phyloP scores from a whole-genome alignment of 768 basidiomycete genomes.

The Amanita inopinata region DNA sequence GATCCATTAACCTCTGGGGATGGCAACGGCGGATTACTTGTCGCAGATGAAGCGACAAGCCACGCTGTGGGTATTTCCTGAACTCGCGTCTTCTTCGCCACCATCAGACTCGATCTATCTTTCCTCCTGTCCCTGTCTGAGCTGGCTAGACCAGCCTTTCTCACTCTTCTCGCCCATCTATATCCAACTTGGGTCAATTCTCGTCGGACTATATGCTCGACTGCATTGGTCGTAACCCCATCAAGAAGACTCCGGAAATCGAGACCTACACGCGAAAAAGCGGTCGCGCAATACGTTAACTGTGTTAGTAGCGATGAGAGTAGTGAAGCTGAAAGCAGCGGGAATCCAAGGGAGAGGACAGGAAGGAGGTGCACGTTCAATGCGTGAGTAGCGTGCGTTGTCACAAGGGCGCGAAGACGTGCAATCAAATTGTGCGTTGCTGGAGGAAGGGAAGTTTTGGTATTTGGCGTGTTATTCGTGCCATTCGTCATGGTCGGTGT shows the following conservation, averaged over 20 bases:
- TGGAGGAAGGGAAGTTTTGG: conserved; percentile 13
- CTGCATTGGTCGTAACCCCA: conserved; percentile 56
- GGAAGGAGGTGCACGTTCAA: conserved; percentile 60
- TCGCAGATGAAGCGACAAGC: conserved; percentile 30
- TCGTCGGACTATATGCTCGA: conserved; percentile 42
- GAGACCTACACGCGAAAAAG: conserved; percentile 85
- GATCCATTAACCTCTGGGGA: conserved; percentile 5
- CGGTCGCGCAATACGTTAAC: conserved; percentile 85
- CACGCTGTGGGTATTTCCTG: conserved; percentile 34
- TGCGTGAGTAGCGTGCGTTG: conserved; percentile 52
- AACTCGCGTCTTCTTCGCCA: conserved; percentile 5
- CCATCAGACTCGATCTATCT: conserved; percentile 9
- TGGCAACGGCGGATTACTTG: conserved; percentile 1
- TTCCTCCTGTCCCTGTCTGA: conserved; percentile 3
- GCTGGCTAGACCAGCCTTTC: neutral
- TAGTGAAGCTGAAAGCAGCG: conserved; percentile 49
- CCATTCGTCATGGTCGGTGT: conserved; percentile 10
- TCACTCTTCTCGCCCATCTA: conserved; percentile 26
- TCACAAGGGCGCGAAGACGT: conserved; percentile 43
- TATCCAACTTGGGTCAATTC: conserved; percentile 36
- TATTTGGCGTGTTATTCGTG: no score
- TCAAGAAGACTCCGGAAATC: conserved; percentile 73
- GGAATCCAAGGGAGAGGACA: conserved; percentile 52
- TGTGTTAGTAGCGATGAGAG: conserved; percentile 85
- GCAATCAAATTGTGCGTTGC: conserved; percentile 15